Conservation (phyloP, 2,329 filamentous ascomycete genomes). For the Fusarium sp. region DNA sequence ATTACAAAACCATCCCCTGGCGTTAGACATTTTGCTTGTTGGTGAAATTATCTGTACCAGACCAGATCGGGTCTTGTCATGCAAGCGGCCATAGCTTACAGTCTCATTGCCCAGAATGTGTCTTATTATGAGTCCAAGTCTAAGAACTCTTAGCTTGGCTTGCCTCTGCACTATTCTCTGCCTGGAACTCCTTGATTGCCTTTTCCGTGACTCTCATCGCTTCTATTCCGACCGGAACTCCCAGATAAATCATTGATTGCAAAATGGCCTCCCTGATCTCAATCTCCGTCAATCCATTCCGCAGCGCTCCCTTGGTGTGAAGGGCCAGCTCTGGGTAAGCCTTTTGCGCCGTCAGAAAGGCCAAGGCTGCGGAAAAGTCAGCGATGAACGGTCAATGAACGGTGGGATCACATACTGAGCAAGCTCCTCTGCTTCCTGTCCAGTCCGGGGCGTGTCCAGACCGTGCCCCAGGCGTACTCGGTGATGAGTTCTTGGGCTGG, state of each 20-base stretch:
- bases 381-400: fast-evolving
- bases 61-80: no score
- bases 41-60: no score
- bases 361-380: neutral
- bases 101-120: neutral
- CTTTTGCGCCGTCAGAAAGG: conserved; percentile 34
- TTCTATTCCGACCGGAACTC: conserved; percentile 29
- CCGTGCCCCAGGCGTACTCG: conserved; percentile 24
- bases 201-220: conserved; percentile 35
- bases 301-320: conserved; percentile 29
- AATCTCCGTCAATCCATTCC: conserved; percentile 33
- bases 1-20: neutral
- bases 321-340: conserved; percentile 26
- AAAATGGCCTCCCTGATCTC: conserved; percentile 33
- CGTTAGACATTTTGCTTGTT: no score
- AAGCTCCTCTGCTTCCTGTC: conserved; percentile 37
- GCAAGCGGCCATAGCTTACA: neutral
- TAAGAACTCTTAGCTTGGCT: neutral
- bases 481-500: conserved; percentile 35
- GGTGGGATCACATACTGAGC: conserved; percentile 9
- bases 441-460: conserved; percentile 31
- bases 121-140: neutral
- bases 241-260: conserved; percentile 36
- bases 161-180: neutral
- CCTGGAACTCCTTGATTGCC: conserved; percentile 20